Evolutionary conservation across 805 yeast genomes (phyloP), one percentile per base, ranked within the genome.

Genomic region (Wickerhamiella hasegawae): DNA sequence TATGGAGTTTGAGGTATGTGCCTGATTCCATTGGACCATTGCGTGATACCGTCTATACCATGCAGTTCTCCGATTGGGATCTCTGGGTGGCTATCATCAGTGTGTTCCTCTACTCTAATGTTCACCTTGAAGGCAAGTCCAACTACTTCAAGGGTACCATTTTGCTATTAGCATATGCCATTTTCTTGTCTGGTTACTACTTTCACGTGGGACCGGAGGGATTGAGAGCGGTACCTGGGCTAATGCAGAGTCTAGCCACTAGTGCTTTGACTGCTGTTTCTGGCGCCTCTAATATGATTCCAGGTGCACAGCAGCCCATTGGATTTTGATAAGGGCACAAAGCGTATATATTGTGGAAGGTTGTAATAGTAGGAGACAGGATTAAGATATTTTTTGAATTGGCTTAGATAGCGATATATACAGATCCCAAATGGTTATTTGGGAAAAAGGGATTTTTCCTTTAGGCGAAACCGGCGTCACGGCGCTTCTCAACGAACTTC

Each of bases 51-150:
- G 53, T 53, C 61, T 82, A 84, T 53, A 70, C 95, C 0, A 62
- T 90, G 44, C 73, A 90, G 3, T 90, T 90, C 63, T 96, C 98
- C 5, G 69, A 82, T 40, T 90, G 97, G 97, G 98, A 90, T 55
- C 67, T 87, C 34, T 69, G 84, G 45, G 93, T 93, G 2, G 71
- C 82, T 9, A 66, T 84, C 40, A 71, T 81, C 23, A 77, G 94
- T 38, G 90, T 87, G 38, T 82, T 83, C 41, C 60, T 90, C 56
- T 87, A 83, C 63, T 80, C 94, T 1, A 87, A 90, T 55, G 71
- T 90, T 38, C 90, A 90, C 54, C 94, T 95, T 0, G 98, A 90
- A 53, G 98, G 98, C 2, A 84, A 85, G 52, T 78, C 93, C 21
- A 90, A 90, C 53, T 90, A 90, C 54, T 87, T 90, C 67, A 90